Evolutionary conservation across 352 stramenopile genomes (phyloP).

Genomic region (Phytopythium aichiense): DNA sequence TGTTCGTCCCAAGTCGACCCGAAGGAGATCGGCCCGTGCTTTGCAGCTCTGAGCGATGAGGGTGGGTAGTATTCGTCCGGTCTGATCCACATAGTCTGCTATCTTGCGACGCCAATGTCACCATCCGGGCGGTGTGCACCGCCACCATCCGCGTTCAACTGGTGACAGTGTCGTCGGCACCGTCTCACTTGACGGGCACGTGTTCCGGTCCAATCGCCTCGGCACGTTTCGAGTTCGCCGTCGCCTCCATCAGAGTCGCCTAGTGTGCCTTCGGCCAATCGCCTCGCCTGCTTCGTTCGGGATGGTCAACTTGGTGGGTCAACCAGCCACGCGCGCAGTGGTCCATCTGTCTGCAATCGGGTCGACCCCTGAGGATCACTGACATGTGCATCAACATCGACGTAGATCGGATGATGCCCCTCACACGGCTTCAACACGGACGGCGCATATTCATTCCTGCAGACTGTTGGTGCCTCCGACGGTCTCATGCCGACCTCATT

Average conservation of each 20-base stretch:
- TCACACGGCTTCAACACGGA: not conserved
- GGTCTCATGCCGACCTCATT: not conserved
- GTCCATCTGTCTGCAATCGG: not conserved
- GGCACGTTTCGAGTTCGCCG: not conserved
- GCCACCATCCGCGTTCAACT: not conserved
- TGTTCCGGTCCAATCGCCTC: not conserved
- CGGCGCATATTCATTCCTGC: not conserved
- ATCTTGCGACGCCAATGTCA: not conserved
- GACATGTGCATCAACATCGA: not conserved
- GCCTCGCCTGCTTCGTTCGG: not conserved
- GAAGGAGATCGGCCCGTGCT: not conserved
- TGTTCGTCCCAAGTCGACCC: not conserved
- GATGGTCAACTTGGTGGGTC: not conserved
- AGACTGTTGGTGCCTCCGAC: not conserved
- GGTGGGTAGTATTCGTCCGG: not conserved
- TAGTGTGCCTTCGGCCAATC: not conserved
- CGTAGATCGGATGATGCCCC: not conserved
- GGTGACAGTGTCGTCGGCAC: not conserved
- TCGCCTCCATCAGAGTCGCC: not conserved
- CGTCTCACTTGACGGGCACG: not conserved
- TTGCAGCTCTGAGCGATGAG: not conserved
- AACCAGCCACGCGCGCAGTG: not conserved
- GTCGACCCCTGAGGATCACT: not conserved
- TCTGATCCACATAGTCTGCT: not conserved
- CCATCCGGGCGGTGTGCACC: not conserved